A percentile compares a stretch with the other conserved stretches of the same genome.
These are phyloP conservation scores for Cercospora sp. DNA, from an alignment of 2,329 filamentous ascomycete species.

Conservation along the genomic window DNA sequence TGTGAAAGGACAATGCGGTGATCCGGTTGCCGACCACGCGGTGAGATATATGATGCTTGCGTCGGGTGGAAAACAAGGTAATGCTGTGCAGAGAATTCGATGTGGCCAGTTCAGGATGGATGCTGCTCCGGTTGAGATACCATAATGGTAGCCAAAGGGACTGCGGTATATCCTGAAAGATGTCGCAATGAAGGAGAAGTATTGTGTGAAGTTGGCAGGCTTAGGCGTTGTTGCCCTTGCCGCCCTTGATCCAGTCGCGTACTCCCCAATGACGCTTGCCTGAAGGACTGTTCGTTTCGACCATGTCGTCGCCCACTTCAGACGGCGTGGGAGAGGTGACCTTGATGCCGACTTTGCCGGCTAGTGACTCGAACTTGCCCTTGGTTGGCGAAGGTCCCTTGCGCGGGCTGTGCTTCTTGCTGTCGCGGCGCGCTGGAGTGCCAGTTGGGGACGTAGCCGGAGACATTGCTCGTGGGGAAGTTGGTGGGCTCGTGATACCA, in stretches of 20 bases:
- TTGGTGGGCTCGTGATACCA: slow-evolving; percentile 28
- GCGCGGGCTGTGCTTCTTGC: slow-evolving; percentile 22
- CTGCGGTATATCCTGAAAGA: slow-evolving; percentile 15
- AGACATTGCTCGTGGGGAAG: slow-evolving; percentile 27
- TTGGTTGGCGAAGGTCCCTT: slow-evolving; percentile 46
- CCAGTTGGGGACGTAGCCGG: slow-evolving; percentile 26
- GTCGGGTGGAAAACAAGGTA: background rate
- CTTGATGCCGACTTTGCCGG: slow-evolving; percentile 47
- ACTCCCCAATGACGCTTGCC: slow-evolving; percentile 38
- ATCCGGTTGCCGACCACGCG: background rate
- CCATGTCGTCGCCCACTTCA: slow-evolving; percentile 21
- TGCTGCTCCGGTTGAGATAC: slow-evolving; percentile 6
- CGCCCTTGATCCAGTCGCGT: slow-evolving; percentile 34
- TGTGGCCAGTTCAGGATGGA: background rate
- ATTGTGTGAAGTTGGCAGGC: background rate
- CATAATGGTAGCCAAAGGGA: slow-evolving; percentile 11
- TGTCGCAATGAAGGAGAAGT: background rate
- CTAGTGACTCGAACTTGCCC: slow-evolving; percentile 49
- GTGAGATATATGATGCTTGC: background rate
- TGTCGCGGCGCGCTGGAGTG: slow-evolving; percentile 20
- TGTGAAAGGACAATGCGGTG: background rate
- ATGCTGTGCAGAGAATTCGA: background rate
- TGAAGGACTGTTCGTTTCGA: slow-evolving; percentile 24
- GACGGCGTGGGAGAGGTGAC: slow-evolving; percentile 28
- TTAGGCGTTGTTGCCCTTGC: slow-evolving; percentile 16